These are phyloP conservation scores for Mariannaea elegans DNA, from an alignment of 2,329 filamentous ascomycete species.

Conservation along the genomic window DNA sequence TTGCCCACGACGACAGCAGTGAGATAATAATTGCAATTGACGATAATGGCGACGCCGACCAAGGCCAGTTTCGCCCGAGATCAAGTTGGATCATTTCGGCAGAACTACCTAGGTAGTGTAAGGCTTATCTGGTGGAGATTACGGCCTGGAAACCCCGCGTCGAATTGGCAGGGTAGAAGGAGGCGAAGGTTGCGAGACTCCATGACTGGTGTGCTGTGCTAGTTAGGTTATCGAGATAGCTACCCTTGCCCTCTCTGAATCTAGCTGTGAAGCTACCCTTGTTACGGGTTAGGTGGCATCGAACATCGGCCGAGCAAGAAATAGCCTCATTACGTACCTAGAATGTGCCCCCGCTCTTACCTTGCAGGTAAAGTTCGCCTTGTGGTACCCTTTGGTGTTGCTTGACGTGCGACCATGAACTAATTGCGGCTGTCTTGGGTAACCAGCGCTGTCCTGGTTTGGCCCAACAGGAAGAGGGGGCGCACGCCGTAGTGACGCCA, in stretches of 20 bases:
- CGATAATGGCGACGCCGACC: not conserved
- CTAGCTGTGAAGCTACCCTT: constrained; percentile 18
- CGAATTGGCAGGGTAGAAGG: not conserved
- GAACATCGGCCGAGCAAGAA: constrained; percentile 19
- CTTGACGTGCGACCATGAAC: not conserved
- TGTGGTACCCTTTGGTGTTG: not conserved
- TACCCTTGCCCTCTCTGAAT: constrained; percentile 16
- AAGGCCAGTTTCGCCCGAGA: not conserved
- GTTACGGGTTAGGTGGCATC: constrained; percentile 16
- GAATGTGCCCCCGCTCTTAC: constrained; percentile 9
- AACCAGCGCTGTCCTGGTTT: constrained; percentile 32
- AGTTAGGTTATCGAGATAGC: constrained; percentile 11
- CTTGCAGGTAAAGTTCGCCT: constrained; percentile 4
- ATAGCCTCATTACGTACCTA: constrained; percentile 34
- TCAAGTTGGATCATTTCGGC: not conserved
- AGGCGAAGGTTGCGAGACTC: constrained; percentile 6
- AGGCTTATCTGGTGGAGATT: constrained; percentile 3
- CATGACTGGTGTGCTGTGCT: not conserved
- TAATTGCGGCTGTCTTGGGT: constrained; percentile 19
- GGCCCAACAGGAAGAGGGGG: constrained; percentile 31
- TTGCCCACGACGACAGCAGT: not conserved
- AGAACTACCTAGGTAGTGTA: not conserved
- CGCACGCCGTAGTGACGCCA: constrained; percentile 24
- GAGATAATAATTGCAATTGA: not conserved
- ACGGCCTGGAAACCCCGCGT: constrained; percentile 11